Evolutionary conservation across 2,329 filamentous ascomycete species (phyloP).

Genomic region (Neonectria hederae): DNA sequence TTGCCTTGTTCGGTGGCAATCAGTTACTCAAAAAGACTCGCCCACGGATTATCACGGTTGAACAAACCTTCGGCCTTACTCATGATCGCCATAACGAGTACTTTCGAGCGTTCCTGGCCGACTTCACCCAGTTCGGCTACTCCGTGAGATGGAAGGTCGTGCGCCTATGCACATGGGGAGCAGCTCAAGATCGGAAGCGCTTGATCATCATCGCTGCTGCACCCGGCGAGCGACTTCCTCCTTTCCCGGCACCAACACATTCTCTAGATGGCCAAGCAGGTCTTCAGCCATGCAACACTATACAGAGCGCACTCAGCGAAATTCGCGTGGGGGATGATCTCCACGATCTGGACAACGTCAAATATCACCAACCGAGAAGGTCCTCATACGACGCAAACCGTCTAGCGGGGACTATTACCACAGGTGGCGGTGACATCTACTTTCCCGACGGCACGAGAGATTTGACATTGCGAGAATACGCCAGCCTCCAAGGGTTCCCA

Average conservation of each 20-base stretch:
- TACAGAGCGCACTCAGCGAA: constrained; percentile 52
- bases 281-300: constrained; percentile 55
- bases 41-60: constrained; percentile 78
- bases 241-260: constrained; percentile 72
- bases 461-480: constrained; percentile 74
- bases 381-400: constrained; percentile 56
- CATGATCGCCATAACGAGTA: constrained; percentile 61
- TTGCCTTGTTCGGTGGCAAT: constrained; percentile 63
- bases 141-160: constrained; percentile 75
- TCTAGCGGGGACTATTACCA: constrained; percentile 70
- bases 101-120: constrained; percentile 68
- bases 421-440: constrained; percentile 68
- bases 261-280: constrained; percentile 48
- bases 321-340: constrained; percentile 49
- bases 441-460: constrained; percentile 71
- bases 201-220: constrained; percentile 68
- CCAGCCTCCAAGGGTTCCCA: constrained; percentile 76
- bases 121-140: constrained; percentile 73
- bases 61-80: constrained; percentile 79
- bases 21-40: constrained; percentile 65
- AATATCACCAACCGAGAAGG: constrained; percentile 42
- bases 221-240: constrained; percentile 75
- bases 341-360: constrained; percentile 50
- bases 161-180: constrained; percentile 60
- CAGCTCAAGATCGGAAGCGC: constrained; percentile 59